Percentiles rank a stretch among this genome's conserved stretches.
phyloP scores from a whole-genome alignment of 306 rosid genomes.

The Argentina anserina region DNA sequence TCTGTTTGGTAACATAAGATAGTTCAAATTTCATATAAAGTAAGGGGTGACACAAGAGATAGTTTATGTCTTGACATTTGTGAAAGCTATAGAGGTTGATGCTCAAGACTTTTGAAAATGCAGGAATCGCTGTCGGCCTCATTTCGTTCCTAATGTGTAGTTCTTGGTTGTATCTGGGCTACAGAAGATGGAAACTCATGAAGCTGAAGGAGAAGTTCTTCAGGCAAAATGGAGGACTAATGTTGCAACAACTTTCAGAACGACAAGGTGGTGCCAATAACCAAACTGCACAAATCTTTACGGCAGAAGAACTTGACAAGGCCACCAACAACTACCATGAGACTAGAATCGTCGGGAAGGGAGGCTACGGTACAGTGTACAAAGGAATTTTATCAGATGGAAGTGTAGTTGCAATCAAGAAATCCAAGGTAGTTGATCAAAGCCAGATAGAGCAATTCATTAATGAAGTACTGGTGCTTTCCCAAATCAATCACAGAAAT shows the following conservation, averaged over 20 bases:
- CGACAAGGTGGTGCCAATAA: conserved; percentile 1
- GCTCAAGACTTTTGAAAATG: not conserved
- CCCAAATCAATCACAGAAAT: conserved; percentile 49
- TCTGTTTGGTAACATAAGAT: not conserved
- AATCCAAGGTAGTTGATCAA: conserved; percentile 29
- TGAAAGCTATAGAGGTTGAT: not conserved
- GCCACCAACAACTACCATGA: conserved; percentile 39
- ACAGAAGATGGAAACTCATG: conserved; percentile 30
- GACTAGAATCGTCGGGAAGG: conserved; percentile 29
- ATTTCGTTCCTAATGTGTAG: conserved; percentile 1
- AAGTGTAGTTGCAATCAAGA: conserved; percentile 31
- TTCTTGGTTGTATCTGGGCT: conserved; percentile 28
- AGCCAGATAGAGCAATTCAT: conserved; percentile 40
- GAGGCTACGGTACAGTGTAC: conserved; percentile 39
- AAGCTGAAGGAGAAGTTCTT: conserved; percentile 28
- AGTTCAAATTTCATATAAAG: not conserved
- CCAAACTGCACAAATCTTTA: conserved; percentile 23
- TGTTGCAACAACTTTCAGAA: conserved; percentile 27
- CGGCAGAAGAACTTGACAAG: conserved; percentile 20
- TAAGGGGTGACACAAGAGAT: not conserved
- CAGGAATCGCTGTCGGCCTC: conserved; percentile 24
- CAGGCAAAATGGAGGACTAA: conserved; percentile 35
- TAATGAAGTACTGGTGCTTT: conserved; percentile 37
- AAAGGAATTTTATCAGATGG: conserved; percentile 21
- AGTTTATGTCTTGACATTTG: not conserved